Conservation (phyloP, 2,329 filamentous ascomycete species). For the Colletotrichum sidae region DNA sequence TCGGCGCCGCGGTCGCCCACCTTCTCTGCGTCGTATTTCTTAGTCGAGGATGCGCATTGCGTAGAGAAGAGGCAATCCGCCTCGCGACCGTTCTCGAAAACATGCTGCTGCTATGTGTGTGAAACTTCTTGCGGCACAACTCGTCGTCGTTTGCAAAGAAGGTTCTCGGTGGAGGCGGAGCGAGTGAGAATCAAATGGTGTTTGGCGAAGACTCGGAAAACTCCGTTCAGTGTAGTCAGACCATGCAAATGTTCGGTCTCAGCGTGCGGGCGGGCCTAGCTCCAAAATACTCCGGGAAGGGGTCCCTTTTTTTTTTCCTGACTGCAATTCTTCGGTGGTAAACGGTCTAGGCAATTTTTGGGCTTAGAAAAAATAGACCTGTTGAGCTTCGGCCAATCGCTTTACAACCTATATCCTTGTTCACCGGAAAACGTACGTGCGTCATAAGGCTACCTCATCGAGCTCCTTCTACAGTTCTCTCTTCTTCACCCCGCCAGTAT, state of each 20-base stretch:
- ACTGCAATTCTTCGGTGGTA: not conserved
- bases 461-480: not conserved
- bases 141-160: not conserved
- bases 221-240: constrained; percentile 25
- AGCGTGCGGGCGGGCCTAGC: constrained; percentile 30
- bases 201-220: constrained; percentile 22
- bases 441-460: constrained; percentile 32
- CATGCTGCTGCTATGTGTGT: constrained; percentile 8
- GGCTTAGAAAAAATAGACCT: not conserved
- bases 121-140: not conserved
- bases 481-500: not conserved
- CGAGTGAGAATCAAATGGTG: not conserved
- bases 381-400: constrained; percentile 25
- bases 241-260: constrained; percentile 26
- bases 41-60: constrained; percentile 13
- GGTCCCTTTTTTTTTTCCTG: not conserved
- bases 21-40: constrained; percentile 52
- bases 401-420: not conserved
- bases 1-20: constrained; percentile 66
- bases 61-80: constrained; percentile 29
- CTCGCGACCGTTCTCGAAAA: constrained; percentile 32
- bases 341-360: no score
- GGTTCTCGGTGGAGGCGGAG: no score
- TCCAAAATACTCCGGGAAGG: constrained; percentile 18
- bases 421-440: constrained; percentile 12